phyloP scores from a whole-genome alignment of 176 grass and related monocot genomes.

The Elaeis guineensis region DNA sequence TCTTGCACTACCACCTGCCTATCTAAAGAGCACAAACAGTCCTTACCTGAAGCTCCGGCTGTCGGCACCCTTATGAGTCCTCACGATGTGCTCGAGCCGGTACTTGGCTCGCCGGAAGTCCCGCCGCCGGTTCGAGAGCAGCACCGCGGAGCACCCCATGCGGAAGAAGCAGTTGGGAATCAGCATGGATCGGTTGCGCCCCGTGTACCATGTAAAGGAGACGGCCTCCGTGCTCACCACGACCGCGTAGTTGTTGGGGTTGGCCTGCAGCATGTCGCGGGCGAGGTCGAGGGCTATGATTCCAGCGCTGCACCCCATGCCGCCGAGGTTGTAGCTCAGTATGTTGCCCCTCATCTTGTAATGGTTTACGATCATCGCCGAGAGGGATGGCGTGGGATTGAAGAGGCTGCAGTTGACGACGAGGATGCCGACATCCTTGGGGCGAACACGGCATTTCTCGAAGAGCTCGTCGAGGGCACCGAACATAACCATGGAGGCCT shows the following conservation, averaged over 20 bases:
- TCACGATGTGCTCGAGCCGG: constrained; percentile 52
- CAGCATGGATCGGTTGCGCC: constrained; percentile 64
- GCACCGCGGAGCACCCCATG: constrained; percentile 54
- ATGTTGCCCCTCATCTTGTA: constrained; percentile 59
- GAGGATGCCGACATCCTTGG: constrained; percentile 43
- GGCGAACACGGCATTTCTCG: too few relatives aligned
- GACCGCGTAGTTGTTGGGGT: constrained; percentile 40
- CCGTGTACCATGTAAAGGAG: constrained; percentile 78
- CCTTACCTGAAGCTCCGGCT: constrained; percentile 46
- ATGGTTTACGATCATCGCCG: constrained; percentile 70
- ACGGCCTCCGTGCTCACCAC: constrained; percentile 75
- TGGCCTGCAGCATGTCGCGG: constrained; percentile 60
- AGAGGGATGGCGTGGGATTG: constrained; percentile 68
- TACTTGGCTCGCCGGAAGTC: constrained; percentile 68
- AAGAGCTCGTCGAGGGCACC: constrained; percentile 7
- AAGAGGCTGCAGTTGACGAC: constrained; percentile 76
- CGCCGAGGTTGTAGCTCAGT: constrained; percentile 71
- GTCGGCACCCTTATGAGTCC: constrained; percentile 67
- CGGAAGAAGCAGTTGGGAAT: constrained; percentile 82
- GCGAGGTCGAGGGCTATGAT: constrained; percentile 74
- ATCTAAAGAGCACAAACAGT: too few relatives aligned
- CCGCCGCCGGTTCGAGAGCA: constrained; percentile 48
- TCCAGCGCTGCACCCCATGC: constrained; percentile 74
- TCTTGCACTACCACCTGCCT: too few relatives aligned
- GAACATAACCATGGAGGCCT: constrained; percentile 12